Evolutionary conservation across 768 basidiomycete genomes (phyloP), one percentile per base, ranked within the genome.

Genomic region (Gyrodon lividus): DNA sequence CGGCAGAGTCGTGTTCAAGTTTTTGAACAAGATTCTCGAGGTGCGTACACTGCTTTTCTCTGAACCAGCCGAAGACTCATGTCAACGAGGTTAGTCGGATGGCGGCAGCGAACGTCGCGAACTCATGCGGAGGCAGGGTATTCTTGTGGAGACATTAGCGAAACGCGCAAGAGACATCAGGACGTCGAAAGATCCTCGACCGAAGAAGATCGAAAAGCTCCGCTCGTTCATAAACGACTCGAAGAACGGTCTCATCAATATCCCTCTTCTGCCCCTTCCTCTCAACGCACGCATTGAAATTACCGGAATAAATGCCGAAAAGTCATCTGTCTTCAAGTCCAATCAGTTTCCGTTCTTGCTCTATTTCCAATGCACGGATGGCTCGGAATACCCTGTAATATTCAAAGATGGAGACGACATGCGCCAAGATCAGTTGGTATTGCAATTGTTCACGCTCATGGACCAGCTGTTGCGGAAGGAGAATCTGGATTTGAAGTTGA

Each of bases 341-440:
- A 98, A 95, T 65, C 84, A 98, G 48, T 92, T 85, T 61, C 97
- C 97, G 0, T 77, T 99, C 46, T 77, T 96, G 17, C 76, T 99
- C 16, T 92, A 89, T 68, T 96, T 98, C 70, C 86, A 91, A 59
- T 89, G 89, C 59, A 75, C 83, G 9, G 88, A 92, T 50, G 86
- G 89, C 9, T 79, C 83, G 14, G 90, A 94, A 64, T 98, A 89
- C 68, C 90, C 95, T 0, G 81, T 98, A 46, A 98, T 99, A 54
- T 98, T 98, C 79, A 99, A 98, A 71, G 95, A 98, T 59, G 97
- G 97, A 13, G 97, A 98, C 65, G 97, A 99, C 65, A 87, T 98
- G 79, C 86, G 97, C 19, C 97, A 99, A 69, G 97, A 99, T 66
- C 97, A 99, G 68, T 82, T 99, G 33, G 95, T 98, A 23, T 88